Conservation (phyloP, 345 rosid genomes). For the Acer yangbiense region DNA sequence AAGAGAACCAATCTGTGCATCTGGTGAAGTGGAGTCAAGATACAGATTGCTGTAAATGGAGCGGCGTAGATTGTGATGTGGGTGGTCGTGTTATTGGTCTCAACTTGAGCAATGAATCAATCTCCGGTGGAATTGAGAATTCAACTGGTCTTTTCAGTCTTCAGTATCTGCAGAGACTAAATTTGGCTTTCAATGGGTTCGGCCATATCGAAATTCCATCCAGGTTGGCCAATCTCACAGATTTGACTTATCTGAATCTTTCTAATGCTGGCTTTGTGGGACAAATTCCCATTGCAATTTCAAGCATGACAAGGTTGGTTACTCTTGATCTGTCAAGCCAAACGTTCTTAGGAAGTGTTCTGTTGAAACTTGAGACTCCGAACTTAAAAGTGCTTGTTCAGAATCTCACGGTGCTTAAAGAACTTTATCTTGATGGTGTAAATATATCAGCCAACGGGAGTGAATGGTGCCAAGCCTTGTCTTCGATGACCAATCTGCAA, state of each 20-base stretch:
- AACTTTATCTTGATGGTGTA: conserved; percentile 34
- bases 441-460: conserved; percentile 21
- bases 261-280: conserved; percentile 46
- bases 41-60: conserved; percentile 32
- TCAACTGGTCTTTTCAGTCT: conserved; percentile 27
- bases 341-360: not conserved
- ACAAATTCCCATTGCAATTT: conserved; percentile 40
- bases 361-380: conserved; percentile 29
- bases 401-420: conserved; percentile 21
- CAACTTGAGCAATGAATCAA: conserved; percentile 32
- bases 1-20: not conserved
- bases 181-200: too few species aligned
- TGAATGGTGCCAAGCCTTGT: conserved; percentile 36
- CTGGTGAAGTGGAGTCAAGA: conserved; percentile 5
- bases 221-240: conserved; percentile 10
- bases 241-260: conserved; percentile 32
- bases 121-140: conserved; percentile 22
- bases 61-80: conserved; percentile 20
- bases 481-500: conserved; percentile 13
- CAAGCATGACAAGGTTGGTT: conserved; percentile 26
- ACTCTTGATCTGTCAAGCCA: conserved; percentile 42
- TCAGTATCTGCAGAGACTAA: conserved; percentile 17
- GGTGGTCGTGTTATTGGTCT: conserved; percentile 26
- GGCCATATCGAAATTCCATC: too few species aligned
- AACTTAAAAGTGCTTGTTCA: conserved; percentile 26